phyloP scores from a whole-genome alignment of 2,329 filamentous ascomycete genomes.

The Fusarium marasasianum region DNA sequence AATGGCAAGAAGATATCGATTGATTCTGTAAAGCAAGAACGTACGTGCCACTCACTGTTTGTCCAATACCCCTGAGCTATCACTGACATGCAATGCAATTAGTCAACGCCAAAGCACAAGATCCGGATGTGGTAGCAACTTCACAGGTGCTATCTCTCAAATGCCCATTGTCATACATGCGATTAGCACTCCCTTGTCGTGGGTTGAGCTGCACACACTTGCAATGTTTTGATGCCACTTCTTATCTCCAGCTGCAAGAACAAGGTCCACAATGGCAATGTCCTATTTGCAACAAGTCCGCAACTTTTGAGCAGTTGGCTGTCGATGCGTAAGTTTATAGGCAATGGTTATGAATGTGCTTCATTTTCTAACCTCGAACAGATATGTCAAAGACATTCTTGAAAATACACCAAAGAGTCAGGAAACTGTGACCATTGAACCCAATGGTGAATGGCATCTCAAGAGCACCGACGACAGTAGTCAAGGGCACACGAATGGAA shows the following conservation, averaged over 20 bases:
- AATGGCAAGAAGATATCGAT: slow-evolving; percentile 78
- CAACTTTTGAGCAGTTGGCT: slow-evolving; percentile 82
- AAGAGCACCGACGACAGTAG: slow-evolving; percentile 49
- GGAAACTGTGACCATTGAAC: slow-evolving; percentile 91
- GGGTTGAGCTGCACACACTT: slow-evolving; percentile 85
- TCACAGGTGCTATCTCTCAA: slow-evolving; percentile 91
- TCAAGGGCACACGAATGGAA: slow-evolving; percentile 41
- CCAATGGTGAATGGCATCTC: slow-evolving; percentile 78
- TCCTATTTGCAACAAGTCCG: slow-evolving; percentile 87
- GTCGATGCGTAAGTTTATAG: slow-evolving; percentile 78
- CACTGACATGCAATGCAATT: slow-evolving; percentile 31
- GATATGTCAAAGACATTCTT: slow-evolving; percentile 89
- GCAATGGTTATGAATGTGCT: neutral
- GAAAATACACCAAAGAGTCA: slow-evolving; percentile 73
- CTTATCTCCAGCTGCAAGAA: slow-evolving; percentile 92
- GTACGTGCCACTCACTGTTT: slow-evolving; percentile 63
- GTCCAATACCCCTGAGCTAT: neutral
- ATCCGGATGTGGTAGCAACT: slow-evolving; percentile 88
- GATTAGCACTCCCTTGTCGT: slow-evolving; percentile 82
- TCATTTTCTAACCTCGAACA: slow-evolving; percentile 47
- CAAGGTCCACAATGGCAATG: slow-evolving; percentile 98
- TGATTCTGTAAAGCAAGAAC: slow-evolving; percentile 82
- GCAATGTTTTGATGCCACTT: slow-evolving; percentile 93
- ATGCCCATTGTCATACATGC: slow-evolving; percentile 87
- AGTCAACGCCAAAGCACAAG: slow-evolving; percentile 85